A percentile compares a stretch with the other conserved stretches of the same genome.
phyloP scores from a whole-genome alignment of 2,329 filamentous ascomycete genomes.

The Phaeosphaeriaceae sp. region DNA sequence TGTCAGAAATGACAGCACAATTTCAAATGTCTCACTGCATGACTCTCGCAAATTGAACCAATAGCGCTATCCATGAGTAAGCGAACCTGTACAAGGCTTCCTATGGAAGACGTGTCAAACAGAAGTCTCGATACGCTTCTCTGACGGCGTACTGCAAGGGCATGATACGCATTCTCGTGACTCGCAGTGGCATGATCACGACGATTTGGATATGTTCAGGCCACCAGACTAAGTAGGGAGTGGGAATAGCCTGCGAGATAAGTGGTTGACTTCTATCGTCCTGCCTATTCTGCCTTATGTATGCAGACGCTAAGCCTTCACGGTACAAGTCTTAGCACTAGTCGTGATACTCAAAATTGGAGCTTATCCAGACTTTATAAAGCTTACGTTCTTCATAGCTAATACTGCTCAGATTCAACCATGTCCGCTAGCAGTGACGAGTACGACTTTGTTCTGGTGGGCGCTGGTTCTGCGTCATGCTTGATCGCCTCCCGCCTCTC shows the following conservation, averaged over 20 bases:
- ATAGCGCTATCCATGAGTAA: not conserved
- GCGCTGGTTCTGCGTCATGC: conserved; percentile 25
- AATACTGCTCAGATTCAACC: not conserved
- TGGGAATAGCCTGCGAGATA: not conserved
- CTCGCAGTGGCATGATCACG: not conserved
- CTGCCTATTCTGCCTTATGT: not conserved
- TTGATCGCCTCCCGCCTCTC: conserved; percentile 26
- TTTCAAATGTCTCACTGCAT: not conserved
- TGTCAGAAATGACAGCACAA: not conserved
- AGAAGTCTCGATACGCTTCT: no score
- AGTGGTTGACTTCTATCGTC: not conserved
- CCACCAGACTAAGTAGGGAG: not conserved
- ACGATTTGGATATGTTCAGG: not conserved
- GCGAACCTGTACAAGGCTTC: no score
- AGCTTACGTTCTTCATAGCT: not conserved
- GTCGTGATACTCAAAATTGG: not conserved
- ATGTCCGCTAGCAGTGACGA: not conserved
- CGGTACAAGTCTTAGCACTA: not conserved
- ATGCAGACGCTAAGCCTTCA: not conserved
- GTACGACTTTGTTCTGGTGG: conserved; percentile 25
- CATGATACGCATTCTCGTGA: not conserved
- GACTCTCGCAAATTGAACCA: not conserved
- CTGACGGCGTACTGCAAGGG: no score
- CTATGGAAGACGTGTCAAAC: no score
- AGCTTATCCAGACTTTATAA: not conserved